These are phyloP conservation scores for Rhizopus arrhizus DNA, from an alignment of 371 early-diverging fungal species.

Conservation along the genomic window DNA sequence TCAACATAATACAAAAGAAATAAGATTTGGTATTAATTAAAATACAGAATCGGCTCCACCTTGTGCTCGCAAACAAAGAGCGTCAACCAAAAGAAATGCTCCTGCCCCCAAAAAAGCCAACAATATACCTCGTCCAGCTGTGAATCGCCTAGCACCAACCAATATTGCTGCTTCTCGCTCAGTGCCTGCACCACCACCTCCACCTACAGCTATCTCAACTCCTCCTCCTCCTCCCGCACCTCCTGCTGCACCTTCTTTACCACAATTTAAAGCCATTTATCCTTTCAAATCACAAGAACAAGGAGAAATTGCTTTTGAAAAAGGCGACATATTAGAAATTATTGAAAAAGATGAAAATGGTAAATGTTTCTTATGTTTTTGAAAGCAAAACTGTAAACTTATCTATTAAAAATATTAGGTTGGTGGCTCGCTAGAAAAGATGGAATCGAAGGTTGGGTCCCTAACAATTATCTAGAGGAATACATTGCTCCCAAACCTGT, in stretches of 20 bases:
- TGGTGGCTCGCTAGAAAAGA: constrained; percentile 84
- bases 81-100: constrained; percentile 25
- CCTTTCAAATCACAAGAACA: constrained; percentile 67
- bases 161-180: constrained; percentile 19
- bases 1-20: not conserved
- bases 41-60: constrained; percentile 60
- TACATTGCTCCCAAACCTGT: constrained; percentile 28
- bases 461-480: constrained; percentile 80
- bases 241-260: constrained; percentile 48
- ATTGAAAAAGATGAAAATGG: constrained; percentile 78
- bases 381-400: not conserved
- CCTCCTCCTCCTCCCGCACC: constrained; percentile 62
- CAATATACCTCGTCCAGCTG: constrained; percentile 46
- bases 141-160: constrained; percentile 28
- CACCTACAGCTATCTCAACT: constrained; percentile 15
- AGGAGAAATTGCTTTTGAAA: constrained; percentile 72
- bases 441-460: constrained; percentile 83
- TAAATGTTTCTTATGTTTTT: constrained; percentile 1
- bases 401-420: constrained; percentile 31
- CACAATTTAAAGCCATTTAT: constrained; percentile 75
- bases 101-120: constrained; percentile 67
- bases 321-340: constrained; percentile 74
- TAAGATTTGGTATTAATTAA: not conserved
- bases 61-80: constrained; percentile 53
- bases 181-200: constrained; percentile 18